Evolutionary conservation across 805 yeast genomes (phyloP), one percentile per base, ranked within the genome.

Genomic region (Tetrapisispora nanseiensis): DNA sequence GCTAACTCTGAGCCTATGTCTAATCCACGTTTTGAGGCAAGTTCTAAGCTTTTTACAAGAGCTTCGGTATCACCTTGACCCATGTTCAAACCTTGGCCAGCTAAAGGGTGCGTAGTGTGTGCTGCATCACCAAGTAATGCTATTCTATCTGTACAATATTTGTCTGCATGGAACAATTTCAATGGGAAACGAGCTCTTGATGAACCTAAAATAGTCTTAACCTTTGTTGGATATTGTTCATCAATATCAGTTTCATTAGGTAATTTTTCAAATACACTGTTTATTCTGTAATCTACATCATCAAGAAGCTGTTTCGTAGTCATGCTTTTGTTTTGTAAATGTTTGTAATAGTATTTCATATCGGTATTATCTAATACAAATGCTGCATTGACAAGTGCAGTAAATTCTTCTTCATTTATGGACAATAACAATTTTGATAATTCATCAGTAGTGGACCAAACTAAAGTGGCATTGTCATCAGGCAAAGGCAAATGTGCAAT

Each of bases 61-160:
- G 80, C 67, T 44, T 80, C 78, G 2, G 86, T 96, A 59, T 92
- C 98, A 22, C 82, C 80, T 61, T 89, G 97, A 18, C 98, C 98
- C 95, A 90, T 87, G 62, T 92, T 92, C 43, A 92, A 72, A 21
- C 98, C 98, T 64, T 92, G 98, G 9, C 98, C 98, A 4, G 97
- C 97, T 46, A 92, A 70, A 2, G 98, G 98, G 60, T 92, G 97
- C 1, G 95, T 86, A 0, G 97, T 82, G 54, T 92, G 98, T 0
- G 97, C 97, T 1, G 98, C 97, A 63, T 92, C 98, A 21, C 98
- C 98, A 9, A 90, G 84, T n/a, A 92, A 66, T 0, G 97, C 97
- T 24, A 90, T 73, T 50, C 97, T 71, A 3, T 84, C 89, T 2
- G 77, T 77, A 16, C 86, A 78, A 58, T 92, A 92, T 1, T 83